Conservation (phyloP, 768 basidiomycete species). For the Daedaleopsis sinensis region DNA sequence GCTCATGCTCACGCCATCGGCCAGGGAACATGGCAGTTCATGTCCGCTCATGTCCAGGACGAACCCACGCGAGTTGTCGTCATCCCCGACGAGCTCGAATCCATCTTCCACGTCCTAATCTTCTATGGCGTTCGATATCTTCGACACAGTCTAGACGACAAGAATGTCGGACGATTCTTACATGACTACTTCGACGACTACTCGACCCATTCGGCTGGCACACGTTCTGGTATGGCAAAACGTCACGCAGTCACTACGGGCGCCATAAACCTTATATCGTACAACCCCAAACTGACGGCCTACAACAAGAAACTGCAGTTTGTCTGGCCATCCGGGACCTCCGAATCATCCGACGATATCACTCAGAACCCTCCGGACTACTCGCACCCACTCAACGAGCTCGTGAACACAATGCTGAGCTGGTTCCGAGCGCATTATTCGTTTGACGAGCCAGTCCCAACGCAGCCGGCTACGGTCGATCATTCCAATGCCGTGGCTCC, state of each 20-base stretch:
- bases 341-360: background rate
- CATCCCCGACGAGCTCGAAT: slow-evolving; percentile 13
- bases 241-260: background rate
- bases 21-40: slow-evolving; percentile 14
- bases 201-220: background rate
- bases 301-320: background rate
- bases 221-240: background rate
- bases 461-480: too few relatives aligned
- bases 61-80: background rate
- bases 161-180: slow-evolving; percentile 7
- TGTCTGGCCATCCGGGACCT: too few relatives aligned
- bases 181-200: slow-evolving; percentile 14
- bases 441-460: too few relatives aligned
- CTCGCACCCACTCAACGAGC: background rate
- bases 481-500: too few relatives aligned
- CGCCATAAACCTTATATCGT: background rate
- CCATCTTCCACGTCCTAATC: slow-evolving; percentile 8
- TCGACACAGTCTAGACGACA: slow-evolving; percentile 12
- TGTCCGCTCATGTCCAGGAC: slow-evolving; percentile 1
- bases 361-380: background rate
- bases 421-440: too few relatives aligned
- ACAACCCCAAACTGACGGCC: background rate
- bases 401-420: too few relatives aligned
- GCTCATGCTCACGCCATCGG: too few relatives aligned
- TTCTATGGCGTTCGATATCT: slow-evolving; percentile 16